Evolutionary conservation across 345 rosid species (phyloP).

Genomic region (Gossypium herbaceum): DNA sequence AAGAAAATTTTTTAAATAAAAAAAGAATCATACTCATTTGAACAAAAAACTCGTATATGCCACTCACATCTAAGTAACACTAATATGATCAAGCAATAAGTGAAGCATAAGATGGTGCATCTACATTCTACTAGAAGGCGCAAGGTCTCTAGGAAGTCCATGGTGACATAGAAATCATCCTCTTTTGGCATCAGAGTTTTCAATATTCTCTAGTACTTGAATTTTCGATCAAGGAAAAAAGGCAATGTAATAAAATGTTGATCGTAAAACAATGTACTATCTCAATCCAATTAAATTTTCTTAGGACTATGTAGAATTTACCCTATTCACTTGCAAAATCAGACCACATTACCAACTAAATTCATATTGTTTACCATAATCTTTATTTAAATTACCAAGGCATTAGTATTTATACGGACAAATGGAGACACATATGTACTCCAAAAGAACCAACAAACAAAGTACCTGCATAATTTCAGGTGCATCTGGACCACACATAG

Average conservation of each 20-base stretch:
- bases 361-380: background rate
- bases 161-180: background rate
- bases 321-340: background rate
- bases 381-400: background rate
- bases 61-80: background rate
- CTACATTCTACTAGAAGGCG: background rate
- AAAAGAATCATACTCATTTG: background rate
- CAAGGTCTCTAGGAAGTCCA: background rate
- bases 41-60: background rate
- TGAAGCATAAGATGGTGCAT: background rate
- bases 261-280: background rate
- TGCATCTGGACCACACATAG: slow-evolving; percentile 99
- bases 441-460: background rate
- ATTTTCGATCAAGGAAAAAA: background rate
- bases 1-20: background rate
- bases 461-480: slow-evolving; percentile 94
- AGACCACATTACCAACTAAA: background rate
- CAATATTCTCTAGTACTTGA: slow-evolving; percentile 1
- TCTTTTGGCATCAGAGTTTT: background rate
- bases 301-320: background rate
- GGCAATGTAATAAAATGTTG: background rate
- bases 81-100: background rate
- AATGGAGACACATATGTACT: background rate
- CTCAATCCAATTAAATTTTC: background rate
- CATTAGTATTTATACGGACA: background rate